These are phyloP conservation scores for Albatrellus sp. DNA, from an alignment of 1,284 basidiomycete genomes.

Conservation along the genomic window DNA sequence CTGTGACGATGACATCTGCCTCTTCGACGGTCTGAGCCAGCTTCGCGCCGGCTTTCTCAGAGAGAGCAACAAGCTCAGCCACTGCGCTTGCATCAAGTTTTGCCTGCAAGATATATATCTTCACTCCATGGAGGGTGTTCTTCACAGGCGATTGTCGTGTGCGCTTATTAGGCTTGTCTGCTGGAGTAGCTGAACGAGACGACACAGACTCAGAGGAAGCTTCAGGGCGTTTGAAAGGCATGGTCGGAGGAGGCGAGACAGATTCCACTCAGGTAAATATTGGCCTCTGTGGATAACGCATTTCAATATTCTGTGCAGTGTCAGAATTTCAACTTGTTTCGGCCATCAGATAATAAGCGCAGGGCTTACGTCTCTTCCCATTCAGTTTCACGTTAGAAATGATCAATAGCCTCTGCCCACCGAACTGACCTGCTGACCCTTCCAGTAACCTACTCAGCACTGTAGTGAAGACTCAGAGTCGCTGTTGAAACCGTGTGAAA, in stretches of 20 bases:
- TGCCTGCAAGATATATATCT: slow-evolving; percentile 44
- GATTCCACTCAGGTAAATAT: too few species aligned
- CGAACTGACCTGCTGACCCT: too few species aligned
- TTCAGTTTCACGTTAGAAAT: too few species aligned
- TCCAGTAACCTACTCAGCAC: too few species aligned
- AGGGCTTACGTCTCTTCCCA: too few species aligned
- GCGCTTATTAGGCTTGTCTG: not conserved
- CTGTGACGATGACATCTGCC: slow-evolving; percentile 56
- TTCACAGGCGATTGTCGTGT: not conserved
- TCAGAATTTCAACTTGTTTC: too few species aligned
- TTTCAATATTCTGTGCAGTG: too few species aligned
- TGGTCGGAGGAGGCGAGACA: not conserved
- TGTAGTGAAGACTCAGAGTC: too few species aligned
- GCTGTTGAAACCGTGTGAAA: too few species aligned
- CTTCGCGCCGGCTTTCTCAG: slow-evolving; percentile 28
- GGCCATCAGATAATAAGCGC: too few species aligned
- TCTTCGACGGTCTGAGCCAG: slow-evolving; percentile 29
- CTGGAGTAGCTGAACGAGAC: not conserved
- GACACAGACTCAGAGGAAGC: not conserved
- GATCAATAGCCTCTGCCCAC: too few species aligned
- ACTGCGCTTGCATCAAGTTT: slow-evolving; percentile 37
- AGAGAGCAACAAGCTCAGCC: slow-evolving; percentile 31
- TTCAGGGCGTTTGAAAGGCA: slow-evolving; percentile 3
- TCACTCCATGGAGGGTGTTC: slow-evolving; percentile 15
- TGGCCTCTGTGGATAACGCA: too few species aligned